Evolutionary conservation across 83 land plant species (phyloP).

Genomic region (Thuja plicata): DNA sequence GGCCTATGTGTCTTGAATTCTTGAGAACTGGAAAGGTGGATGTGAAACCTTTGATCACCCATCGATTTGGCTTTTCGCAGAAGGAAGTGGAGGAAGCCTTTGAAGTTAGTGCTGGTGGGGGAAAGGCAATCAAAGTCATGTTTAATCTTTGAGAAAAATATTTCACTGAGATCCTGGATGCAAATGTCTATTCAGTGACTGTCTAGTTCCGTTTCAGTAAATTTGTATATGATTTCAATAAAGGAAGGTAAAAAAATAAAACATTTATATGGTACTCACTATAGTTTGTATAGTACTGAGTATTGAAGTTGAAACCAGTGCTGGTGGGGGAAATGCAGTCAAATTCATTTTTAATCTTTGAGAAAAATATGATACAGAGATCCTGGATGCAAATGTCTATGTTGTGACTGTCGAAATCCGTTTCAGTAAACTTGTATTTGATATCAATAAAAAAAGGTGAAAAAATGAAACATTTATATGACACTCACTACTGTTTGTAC

Average conservation of each 20-base stretch:
- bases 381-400: background rate
- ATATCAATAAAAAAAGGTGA: too few relatives aligned
- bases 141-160: slow-evolving; percentile 57
- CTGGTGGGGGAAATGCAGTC: slow-evolving; percentile 82
- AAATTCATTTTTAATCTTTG: slow-evolving; percentile 94
- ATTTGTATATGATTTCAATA: background rate
- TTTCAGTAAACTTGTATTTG: background rate
- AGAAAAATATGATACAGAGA: background rate
- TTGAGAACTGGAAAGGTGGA: slow-evolving; percentile 74
- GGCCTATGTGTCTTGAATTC: slow-evolving; percentile 89
- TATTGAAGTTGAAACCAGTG: slow-evolving; percentile 67
- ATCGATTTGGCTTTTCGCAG: slow-evolving; percentile 91
- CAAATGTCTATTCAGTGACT: background rate
- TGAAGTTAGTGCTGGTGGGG: slow-evolving; percentile 89
- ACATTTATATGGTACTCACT: too few relatives aligned
- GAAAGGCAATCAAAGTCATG: slow-evolving; percentile 95
- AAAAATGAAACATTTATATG: too few relatives aligned
- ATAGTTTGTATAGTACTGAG: too few relatives aligned
- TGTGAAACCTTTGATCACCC: slow-evolving; percentile 96
- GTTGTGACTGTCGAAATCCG: background rate
- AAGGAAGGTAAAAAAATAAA: too few relatives aligned
- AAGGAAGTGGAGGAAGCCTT: slow-evolving; percentile 90
- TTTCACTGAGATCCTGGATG: background rate
- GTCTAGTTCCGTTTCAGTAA: background rate
- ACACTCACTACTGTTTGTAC: too few relatives aligned